phyloP scores from a whole-genome alignment of 192 early-diverging fungal species.

The Coemansia biformis region DNA sequence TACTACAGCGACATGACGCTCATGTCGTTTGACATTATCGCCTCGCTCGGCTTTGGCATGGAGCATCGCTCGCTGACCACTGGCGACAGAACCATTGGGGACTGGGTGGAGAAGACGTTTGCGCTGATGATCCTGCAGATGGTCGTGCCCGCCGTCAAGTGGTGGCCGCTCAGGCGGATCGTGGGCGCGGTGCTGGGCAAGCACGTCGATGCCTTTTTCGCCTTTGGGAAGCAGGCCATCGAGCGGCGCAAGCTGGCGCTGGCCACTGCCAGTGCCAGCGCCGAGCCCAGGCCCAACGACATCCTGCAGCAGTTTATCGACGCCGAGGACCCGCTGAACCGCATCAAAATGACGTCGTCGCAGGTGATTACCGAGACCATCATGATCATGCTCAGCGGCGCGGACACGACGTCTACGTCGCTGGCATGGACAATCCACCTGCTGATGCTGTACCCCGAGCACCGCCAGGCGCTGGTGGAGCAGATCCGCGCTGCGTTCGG shows the following conservation, averaged over 20 bases:
- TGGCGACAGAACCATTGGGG: slow-evolving; percentile 6
- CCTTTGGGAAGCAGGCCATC: slow-evolving; percentile 18
- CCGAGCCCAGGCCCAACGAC: slow-evolving; percentile 9
- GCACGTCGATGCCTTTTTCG: slow-evolving; percentile 23
- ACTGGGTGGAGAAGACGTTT: slow-evolving; percentile 35
- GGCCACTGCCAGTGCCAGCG: slow-evolving; percentile 1
- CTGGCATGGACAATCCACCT: slow-evolving; percentile 33
- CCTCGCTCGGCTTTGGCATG: slow-evolving; percentile 30
- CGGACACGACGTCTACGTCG: slow-evolving; percentile 30
- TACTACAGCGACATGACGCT: slow-evolving; percentile 25
- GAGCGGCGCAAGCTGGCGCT: slow-evolving; percentile 13
- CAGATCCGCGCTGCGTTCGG: slow-evolving; percentile 20
- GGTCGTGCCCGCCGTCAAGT: slow-evolving; percentile 21
- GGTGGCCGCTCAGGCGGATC: slow-evolving; percentile 11
- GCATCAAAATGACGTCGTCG: slow-evolving; percentile 21
- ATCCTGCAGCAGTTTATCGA: slow-evolving; percentile 42
- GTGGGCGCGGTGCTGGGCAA: slow-evolving; percentile 3
- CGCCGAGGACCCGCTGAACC: slow-evolving; percentile 26
- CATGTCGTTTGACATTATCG: slow-evolving; percentile 36
- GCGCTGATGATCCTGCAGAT: slow-evolving; percentile 34
- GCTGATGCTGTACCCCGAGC: slow-evolving; percentile 34
- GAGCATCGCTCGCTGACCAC: slow-evolving; percentile 24
- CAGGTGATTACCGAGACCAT: slow-evolving; percentile 36
- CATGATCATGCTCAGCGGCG: slow-evolving; percentile 29
- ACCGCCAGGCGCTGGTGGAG: slow-evolving; percentile 4